These are phyloP conservation scores for Suillus sp. DNA, from an alignment of 768 basidiomycete species.

Conservation along the genomic window DNA sequence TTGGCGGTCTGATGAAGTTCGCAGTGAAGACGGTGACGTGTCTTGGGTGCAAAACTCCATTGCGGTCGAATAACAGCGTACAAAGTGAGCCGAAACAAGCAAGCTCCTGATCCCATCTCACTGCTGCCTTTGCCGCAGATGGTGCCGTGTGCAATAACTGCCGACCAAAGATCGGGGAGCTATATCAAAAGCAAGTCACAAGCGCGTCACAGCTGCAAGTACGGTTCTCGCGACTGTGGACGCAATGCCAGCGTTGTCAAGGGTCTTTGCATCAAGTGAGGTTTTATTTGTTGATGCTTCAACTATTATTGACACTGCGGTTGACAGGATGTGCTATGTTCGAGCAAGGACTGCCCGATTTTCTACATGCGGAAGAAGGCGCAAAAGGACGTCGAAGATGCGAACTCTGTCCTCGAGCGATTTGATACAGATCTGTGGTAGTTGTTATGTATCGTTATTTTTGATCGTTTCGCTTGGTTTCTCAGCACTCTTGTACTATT, in stretches of 20 bases:
- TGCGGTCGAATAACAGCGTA: slow-evolving; percentile 76
- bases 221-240: slow-evolving; percentile 94
- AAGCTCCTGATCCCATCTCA: slow-evolving; percentile 1
- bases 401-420: slow-evolving; percentile 73
- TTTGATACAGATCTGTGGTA: slow-evolving; percentile 82
- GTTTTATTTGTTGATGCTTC: slow-evolving; percentile 2
- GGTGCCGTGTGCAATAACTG: slow-evolving; percentile 97
- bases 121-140: slow-evolving; percentile 45
- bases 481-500: not conserved
- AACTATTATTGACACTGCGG: not conserved
- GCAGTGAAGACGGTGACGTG: slow-evolving; percentile 96
- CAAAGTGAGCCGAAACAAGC: slow-evolving; percentile 46
- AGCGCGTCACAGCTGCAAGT: slow-evolving; percentile 81
- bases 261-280: slow-evolving; percentile 92
- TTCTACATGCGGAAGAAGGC: slow-evolving; percentile 99
- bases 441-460: slow-evolving; percentile 5
- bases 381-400: slow-evolving; percentile 95
- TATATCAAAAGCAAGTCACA: slow-evolving; percentile 89
- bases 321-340: slow-evolving; percentile 88
- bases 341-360: slow-evolving; percentile 97
- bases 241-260: slow-evolving; percentile 98
- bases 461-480: not conserved
- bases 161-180: slow-evolving; percentile 76
- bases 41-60: slow-evolving; percentile 90
- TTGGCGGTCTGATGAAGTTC: slow-evolving; percentile 98